A percentile compares a stretch with the other conserved stretches of the same genome.
Evolutionary conservation across 1,139 yeast species (phyloP).

Genomic region (Martiniozyma asiatica): DNA sequence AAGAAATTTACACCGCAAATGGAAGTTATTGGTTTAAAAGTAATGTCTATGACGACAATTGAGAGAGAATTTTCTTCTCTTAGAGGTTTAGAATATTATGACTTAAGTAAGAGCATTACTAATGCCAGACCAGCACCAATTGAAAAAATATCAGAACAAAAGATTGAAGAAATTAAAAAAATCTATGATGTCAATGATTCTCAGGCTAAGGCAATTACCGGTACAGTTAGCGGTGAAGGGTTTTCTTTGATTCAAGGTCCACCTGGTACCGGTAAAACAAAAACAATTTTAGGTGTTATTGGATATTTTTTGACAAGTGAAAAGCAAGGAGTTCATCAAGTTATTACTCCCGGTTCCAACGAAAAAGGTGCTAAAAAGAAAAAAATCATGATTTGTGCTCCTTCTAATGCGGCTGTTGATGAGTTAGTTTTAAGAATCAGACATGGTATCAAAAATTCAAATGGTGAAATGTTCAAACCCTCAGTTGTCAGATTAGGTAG

Average conservation of each 20-base stretch:
- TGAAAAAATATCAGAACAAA: conserved; percentile 19
- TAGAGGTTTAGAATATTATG: conserved; percentile 72
- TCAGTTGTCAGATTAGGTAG: conserved; percentile 83
- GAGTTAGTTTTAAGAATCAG: conserved; percentile 83
- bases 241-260: conserved; percentile 94
- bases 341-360: conserved; percentile 24
- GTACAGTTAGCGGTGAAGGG: conserved; percentile 57
- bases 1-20: conserved; percentile 52
- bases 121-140: conserved; percentile 49
- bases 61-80: conserved; percentile 89
- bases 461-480: conserved; percentile 52
- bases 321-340: conserved; percentile 21
- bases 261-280: conserved; percentile 97
- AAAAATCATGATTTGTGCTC: conserved; percentile 83
- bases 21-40: conserved; percentile 53
- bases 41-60: conserved; percentile 79
- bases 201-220: conserved; percentile 80
- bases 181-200: conserved; percentile 65
- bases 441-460: conserved; percentile 49
- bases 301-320: conserved; percentile 56
- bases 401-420: conserved; percentile 98
- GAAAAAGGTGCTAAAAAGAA: conserved; percentile 11
- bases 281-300: conserved; percentile 84
- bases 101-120: conserved; percentile 52
- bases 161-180: conserved; percentile 27